Base-by-base conservation (phyloP, 2,329 filamentous ascomycete genomes). In the Fusarium haematococcum region DNA sequence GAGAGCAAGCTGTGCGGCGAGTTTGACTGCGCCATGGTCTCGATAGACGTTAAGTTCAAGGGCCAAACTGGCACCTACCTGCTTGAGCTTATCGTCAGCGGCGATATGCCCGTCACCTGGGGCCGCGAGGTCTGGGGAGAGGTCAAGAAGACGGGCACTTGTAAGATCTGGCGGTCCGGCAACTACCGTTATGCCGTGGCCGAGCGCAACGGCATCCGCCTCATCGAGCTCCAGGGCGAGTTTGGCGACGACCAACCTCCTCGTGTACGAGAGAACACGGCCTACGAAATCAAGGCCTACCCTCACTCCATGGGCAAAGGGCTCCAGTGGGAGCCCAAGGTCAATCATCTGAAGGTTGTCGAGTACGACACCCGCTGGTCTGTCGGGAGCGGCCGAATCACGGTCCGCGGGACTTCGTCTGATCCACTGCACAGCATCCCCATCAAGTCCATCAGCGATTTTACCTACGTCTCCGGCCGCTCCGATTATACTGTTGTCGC, bases 1-100 rank as follows among this genome's bases (percentile, higher is more conserved):
- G 33, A 68, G 33, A 68, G 65, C 32, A 39, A 33, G 6, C 32
- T 63, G 20, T 58, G 59, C n/a, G 59, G 65, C n/a, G 65, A 63
- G 11, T 68, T 68, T 18, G 65, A 68, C 32, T 61, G 43, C 11
- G 23, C 52, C 4, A 30, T 56, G 2, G 59, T 63, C 25, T 32
- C 65, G 14, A 18, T 59, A 6, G 54, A 61, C 20, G 32, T 60
- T 32, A 32, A 59, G 33, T 68, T 54, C 13, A 25, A 20, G 11
- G 18, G 18, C 13, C 13, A 4, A 10, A 5, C n/a, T 4, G 43
- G 43, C 20, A 32, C 18, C 5, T 58, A 63, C 39, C 33, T 63
- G 30, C 50, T 68, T 3, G 32, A 63, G 18, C 16, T 63, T 5
- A 45, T 68, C n/a, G 45, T 68, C 41, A 68, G 59, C 41, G 52